phyloP scores from a whole-genome alignment of 2,329 filamentous ascomycete species.

The Sporothrix pallida region DNA sequence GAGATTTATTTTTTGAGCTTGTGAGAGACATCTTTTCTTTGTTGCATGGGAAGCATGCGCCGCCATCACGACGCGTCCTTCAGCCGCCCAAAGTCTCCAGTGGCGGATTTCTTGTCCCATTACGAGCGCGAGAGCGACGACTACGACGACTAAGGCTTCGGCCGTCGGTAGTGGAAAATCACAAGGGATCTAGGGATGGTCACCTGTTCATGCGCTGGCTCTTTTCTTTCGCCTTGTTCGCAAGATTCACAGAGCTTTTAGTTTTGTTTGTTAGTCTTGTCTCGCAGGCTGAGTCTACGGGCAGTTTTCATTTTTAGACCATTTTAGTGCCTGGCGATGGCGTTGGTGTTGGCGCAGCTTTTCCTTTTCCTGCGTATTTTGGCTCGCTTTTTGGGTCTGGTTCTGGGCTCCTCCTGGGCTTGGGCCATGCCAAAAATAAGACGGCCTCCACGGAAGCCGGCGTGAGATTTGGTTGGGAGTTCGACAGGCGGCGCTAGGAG shows the following conservation, averaged over 20 bases:
- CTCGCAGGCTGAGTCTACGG: neutral
- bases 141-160: neutral
- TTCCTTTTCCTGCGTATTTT: too few relatives aligned
- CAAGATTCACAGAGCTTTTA: neutral
- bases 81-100: neutral
- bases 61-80: neutral
- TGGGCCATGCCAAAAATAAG: constrained; percentile 19
- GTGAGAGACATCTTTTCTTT: neutral
- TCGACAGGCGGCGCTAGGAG: neutral
- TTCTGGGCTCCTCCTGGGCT: neutral
- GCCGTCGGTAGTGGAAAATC: constrained; percentile 12
- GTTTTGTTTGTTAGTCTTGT: neutral
- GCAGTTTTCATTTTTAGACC: neutral
- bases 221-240: constrained; percentile 3
- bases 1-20: neutral
- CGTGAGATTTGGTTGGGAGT: neutral
- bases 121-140: constrained; percentile 15
- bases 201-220: neutral
- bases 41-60: neutral
- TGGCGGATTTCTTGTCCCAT: neutral
- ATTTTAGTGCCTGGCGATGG: neutral
- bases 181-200: neutral
- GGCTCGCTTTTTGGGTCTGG: neutral
- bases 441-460: constrained; percentile 12
- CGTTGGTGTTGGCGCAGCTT: too few relatives aligned